These are phyloP conservation scores for Phytophthora fragariae DNA, from an alignment of 352 stramenopile genomes.

Conservation along the genomic window DNA sequence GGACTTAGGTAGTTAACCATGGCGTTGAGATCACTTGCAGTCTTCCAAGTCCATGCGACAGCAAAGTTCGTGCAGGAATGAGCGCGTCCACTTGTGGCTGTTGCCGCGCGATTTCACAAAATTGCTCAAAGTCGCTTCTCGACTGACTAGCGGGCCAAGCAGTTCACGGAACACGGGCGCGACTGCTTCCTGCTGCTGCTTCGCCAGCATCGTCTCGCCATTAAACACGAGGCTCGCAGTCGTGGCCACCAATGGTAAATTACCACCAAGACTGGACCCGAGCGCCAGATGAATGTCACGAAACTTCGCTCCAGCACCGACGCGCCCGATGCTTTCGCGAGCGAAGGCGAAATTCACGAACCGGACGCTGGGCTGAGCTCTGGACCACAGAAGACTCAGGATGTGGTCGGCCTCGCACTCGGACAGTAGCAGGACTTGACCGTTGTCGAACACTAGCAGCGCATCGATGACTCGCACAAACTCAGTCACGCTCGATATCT, in stretches of 20 bases:
- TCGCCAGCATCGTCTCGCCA: conserved; percentile 31
- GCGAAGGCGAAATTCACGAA: conserved; percentile 22
- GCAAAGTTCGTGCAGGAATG: conserved; percentile 39
- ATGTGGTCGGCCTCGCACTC: neutral
- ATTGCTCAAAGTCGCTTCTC: conserved; percentile 1
- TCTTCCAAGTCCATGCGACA: conserved; percentile 33
- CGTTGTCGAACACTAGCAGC: conserved; percentile 44
- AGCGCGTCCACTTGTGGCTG: conserved; percentile 37
- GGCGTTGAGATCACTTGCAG: neutral
- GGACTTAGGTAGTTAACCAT: no score
- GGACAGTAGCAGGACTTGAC: conserved; percentile 28
- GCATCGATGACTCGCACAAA: conserved; percentile 39
- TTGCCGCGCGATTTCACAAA: conserved; percentile 18
- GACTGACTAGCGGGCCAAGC: conserved; percentile 1
- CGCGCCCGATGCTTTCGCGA: neutral
- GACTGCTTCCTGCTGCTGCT: neutral
- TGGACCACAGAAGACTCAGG: conserved; percentile 24
- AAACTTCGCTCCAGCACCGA: neutral
- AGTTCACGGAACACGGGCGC: conserved; percentile 14
- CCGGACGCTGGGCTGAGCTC: neutral
- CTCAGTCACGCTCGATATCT: conserved; percentile 2
- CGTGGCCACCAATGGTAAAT: neutral
- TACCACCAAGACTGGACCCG: neutral
- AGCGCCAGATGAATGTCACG: conserved; percentile 5
- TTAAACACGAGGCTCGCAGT: conserved; percentile 26